Percentiles rank a stretch among this genome's conserved stretches.
Conservation (phyloP, 306 rosid species). For the Geum urbanum region DNA sequence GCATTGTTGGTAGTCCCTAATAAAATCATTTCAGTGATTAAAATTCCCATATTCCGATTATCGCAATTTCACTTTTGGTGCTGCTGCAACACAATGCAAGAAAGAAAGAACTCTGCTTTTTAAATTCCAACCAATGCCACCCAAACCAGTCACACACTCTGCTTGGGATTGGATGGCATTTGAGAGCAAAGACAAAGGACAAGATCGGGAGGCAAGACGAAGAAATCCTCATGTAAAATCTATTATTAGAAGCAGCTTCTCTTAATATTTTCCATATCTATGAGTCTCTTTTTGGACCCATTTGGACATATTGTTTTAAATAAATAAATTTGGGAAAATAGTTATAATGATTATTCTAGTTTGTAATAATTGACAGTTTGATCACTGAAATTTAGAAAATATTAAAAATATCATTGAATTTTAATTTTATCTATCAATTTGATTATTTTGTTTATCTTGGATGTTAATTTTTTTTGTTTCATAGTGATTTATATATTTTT, state of each 20-base stretch:
- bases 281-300: constrained; percentile 12
- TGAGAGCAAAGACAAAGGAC: constrained; percentile 42
- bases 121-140: constrained; percentile 51
- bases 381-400: no score
- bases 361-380: no score
- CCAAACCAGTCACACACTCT: neutral
- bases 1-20: constrained; percentile 48
- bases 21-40: neutral
- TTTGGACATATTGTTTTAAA: constrained; percentile 14
- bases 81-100: neutral
- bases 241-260: constrained; percentile 1
- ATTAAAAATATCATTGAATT: no score
- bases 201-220: constrained; percentile 17
- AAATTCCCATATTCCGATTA: constrained; percentile 7
- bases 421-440: no score
- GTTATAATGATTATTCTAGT: no score
- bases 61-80: constrained; percentile 22
- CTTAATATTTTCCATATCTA: constrained; percentile 8
- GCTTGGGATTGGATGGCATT: constrained; percentile 15
- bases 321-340: constrained; percentile 22
- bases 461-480: no score
- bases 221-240: neutral
- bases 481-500: no score
- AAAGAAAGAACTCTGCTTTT: constrained; percentile 15
- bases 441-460: no score